Percentiles rank a stretch among this genome's conserved stretches.
These are phyloP conservation scores for Penicillium alfredii DNA, from an alignment of 495 filamentous ascomycete genomes.

Conservation along the genomic window DNA sequence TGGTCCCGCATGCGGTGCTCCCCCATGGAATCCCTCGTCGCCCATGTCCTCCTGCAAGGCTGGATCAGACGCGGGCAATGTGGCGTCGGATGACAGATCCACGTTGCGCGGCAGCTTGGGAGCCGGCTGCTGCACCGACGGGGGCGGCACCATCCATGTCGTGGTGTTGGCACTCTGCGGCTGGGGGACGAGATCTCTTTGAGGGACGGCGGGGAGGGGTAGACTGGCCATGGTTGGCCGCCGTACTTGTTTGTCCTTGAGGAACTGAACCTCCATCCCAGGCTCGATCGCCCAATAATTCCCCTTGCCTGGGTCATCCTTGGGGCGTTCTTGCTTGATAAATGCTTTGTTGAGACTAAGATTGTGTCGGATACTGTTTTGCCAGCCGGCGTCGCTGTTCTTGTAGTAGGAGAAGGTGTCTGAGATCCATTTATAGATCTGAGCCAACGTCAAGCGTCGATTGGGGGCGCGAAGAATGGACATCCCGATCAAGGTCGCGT, in stretches of 20 bases:
- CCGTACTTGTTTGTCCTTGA: constrained; percentile 72
- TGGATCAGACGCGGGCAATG: constrained; percentile 79
- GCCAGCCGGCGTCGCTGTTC: constrained; percentile 81
- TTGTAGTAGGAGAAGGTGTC: constrained; percentile 88
- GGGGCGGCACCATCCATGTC: constrained; percentile 38
- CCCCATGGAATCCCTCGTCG: constrained; percentile 38
- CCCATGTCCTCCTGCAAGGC: constrained; percentile 59
- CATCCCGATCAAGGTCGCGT: constrained; percentile 95
- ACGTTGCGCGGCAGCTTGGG: constrained; percentile 25
- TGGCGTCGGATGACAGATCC: constrained; percentile 91
- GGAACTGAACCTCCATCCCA: constrained; percentile 81
- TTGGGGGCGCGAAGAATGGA: constrained; percentile 84
- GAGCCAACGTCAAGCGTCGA: constrained; percentile 80
- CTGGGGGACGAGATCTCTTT: constrained; percentile 26
- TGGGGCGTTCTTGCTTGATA: constrained; percentile 89
- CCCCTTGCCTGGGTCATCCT: constrained; percentile 97
- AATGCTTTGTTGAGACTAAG: constrained; percentile 98
- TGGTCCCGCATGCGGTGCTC: constrained; percentile 25
- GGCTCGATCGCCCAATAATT: constrained; percentile 92
- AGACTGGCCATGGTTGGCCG: constrained; percentile 48
- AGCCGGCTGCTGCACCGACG: constrained; percentile 18
- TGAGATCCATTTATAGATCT: constrained; percentile 99
- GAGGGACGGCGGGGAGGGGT: constrained; percentile 34
- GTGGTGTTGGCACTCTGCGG: constrained; percentile 28
- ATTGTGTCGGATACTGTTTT: constrained; percentile 98